phyloP scores from a whole-genome alignment of 805 yeast genomes.

The Yarrowia keelungensis region DNA sequence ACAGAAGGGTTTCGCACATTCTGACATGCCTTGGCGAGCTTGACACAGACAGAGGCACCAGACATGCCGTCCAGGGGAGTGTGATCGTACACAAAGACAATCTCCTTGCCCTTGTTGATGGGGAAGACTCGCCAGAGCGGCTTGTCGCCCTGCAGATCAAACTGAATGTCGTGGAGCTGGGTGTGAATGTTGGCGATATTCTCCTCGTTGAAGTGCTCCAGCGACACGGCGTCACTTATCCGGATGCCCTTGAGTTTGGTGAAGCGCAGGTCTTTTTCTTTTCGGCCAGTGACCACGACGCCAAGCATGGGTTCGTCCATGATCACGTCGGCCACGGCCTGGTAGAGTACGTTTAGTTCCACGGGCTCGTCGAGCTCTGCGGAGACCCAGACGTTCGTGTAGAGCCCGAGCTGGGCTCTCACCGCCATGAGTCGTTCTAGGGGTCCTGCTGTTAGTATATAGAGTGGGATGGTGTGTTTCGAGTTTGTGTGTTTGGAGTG shows the following conservation, averaged over 20 bases:
- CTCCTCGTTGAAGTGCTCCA: slow-evolving; percentile 27
- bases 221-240: slow-evolving; percentile 27
- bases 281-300: slow-evolving; percentile 22
- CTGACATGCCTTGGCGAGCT: slow-evolving; percentile 24
- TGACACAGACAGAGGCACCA: slow-evolving; percentile 40
- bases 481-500: not conserved
- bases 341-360: slow-evolving; percentile 19
- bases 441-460: slow-evolving; percentile 9
- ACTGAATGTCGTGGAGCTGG: slow-evolving; percentile 26
- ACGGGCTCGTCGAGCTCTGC: slow-evolving; percentile 25
- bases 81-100: slow-evolving; percentile 45
- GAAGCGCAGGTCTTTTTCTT: slow-evolving; percentile 34
- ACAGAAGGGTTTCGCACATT: slow-evolving; percentile 14
- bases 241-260: slow-evolving; percentile 33
- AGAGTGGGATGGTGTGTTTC: too few species aligned
- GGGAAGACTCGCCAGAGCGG: slow-evolving; percentile 44
- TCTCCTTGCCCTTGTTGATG: slow-evolving; percentile 28
- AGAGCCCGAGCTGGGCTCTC: slow-evolving; percentile 35
- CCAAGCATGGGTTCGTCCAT: slow-evolving; percentile 34
- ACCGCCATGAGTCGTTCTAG: slow-evolving; percentile 36
- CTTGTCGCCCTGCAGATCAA: slow-evolving; percentile 25
- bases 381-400: slow-evolving; percentile 34
- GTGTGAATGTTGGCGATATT: slow-evolving; percentile 24
- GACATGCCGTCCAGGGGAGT: slow-evolving; percentile 44
- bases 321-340: slow-evolving; percentile 37